Evolutionary conservation across 1,284 basidiomycete species (phyloP).

Genomic region (Sporisorium scitamineum): DNA sequence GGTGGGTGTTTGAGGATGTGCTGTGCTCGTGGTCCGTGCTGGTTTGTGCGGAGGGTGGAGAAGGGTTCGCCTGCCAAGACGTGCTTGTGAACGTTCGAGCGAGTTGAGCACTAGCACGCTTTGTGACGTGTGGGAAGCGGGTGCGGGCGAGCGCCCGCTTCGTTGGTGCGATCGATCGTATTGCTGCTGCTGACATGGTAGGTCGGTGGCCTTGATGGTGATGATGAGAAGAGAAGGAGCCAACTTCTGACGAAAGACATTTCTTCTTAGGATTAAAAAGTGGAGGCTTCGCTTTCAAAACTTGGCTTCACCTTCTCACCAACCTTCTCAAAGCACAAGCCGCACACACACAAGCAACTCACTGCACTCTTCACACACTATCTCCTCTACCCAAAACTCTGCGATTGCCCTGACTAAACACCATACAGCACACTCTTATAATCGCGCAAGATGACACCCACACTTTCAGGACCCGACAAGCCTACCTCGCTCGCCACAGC

Average conservation of each 20-base stretch:
- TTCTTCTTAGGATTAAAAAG: neutral
- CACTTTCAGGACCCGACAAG: slow-evolving; percentile 66
- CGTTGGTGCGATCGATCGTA: neutral
- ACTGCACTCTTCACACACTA: neutral
- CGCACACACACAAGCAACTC: neutral
- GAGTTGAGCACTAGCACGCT: neutral
- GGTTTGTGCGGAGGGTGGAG: neutral
- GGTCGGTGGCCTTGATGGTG: too few relatives aligned
- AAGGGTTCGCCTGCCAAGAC: neutral
- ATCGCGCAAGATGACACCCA: slow-evolving; percentile 66
- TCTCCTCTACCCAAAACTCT: too few relatives aligned
- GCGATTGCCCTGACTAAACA: slow-evolving; percentile 31
- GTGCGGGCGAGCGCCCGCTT: neutral
- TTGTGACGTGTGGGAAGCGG: neutral
- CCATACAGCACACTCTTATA: slow-evolving; percentile 68
- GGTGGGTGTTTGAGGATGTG: neutral
- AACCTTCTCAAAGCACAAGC: neutral
- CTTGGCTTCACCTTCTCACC: neutral
- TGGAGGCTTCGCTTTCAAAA: neutral
- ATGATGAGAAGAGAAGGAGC: neutral
- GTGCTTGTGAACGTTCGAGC: neutral
- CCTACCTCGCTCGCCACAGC: slow-evolving; percentile 68
- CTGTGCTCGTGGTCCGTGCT: neutral
- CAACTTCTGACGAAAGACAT: too few relatives aligned
- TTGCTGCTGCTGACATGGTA: slow-evolving; percentile 2